These are phyloP conservation scores for Annulohypoxylon stygium DNA, from an alignment of 495 filamentous ascomycete genomes.

Conservation along the genomic window DNA sequence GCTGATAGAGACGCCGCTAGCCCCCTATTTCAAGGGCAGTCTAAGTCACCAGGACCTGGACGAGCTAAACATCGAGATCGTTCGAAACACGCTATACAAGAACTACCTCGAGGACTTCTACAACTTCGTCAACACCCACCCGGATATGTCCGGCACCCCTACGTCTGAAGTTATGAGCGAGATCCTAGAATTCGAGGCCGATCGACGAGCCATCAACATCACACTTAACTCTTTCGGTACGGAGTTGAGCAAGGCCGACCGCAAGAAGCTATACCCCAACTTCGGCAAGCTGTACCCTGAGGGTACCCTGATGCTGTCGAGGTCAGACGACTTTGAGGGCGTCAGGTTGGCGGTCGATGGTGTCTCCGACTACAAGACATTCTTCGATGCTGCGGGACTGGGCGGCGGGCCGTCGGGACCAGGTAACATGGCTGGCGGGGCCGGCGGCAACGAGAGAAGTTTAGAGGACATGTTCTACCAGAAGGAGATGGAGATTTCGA, in stretches of 20 bases:
- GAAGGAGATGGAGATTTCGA: constrained; percentile 98
- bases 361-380: constrained; percentile 88
- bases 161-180: constrained; percentile 95
- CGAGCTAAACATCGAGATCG: constrained; percentile 99
- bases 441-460: constrained; percentile 83
- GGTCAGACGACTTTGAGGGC: constrained; percentile 93
- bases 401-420: constrained; percentile 77
- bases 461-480: constrained; percentile 98
- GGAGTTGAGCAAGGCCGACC: constrained; percentile 91
- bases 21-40: constrained; percentile 95
- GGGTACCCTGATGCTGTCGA: constrained; percentile 93
- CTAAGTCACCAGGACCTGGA: constrained; percentile 96
- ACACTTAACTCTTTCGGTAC: constrained; percentile 99
- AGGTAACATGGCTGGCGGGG: constrained; percentile 86
- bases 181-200: constrained; percentile 95
- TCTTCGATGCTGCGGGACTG: constrained; percentile 93
- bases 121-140: constrained; percentile 85
- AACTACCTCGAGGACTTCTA: constrained; percentile 99
- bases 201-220: constrained; percentile 97
- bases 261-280: constrained; percentile 94
- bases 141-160: constrained; percentile 87
- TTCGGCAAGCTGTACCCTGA: constrained; percentile 94
- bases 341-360: constrained; percentile 93
- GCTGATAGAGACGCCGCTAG: constrained; percentile 94
- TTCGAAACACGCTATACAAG: constrained; percentile 98